Conservation (phyloP, 768 basidiomycete species). For the Paxillus rubicundulus region DNA sequence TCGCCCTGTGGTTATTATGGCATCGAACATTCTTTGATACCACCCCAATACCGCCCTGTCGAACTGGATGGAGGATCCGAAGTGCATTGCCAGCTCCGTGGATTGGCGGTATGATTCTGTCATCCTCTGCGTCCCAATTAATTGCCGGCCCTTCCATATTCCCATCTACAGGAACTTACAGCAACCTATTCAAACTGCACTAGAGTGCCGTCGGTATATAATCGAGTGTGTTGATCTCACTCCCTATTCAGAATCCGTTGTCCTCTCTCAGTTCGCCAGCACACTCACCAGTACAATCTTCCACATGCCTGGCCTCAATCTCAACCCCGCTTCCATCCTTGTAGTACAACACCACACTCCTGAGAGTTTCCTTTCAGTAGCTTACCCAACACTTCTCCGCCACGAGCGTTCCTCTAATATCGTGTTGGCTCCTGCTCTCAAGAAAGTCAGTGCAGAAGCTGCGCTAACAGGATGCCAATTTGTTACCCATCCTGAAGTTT, state of each 20-base stretch:
- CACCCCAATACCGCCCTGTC: background rate
- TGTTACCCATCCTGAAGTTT: constrained; percentile 33
- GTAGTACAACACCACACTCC: constrained; percentile 41
- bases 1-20: constrained; percentile 20
- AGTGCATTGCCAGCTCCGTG: background rate
- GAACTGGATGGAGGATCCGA: background rate
- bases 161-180: constrained; percentile 20
- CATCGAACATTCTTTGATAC: constrained; percentile 1
- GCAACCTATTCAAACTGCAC: constrained; percentile 6
- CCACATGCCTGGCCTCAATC: constrained; percentile 32
- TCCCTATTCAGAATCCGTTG: background rate
- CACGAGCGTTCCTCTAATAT: constrained; percentile 52
- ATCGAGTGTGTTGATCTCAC: background rate
- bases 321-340: constrained; percentile 20
- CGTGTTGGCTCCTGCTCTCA: constrained; percentile 50
- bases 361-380: constrained; percentile 38
- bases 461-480: constrained; percentile 39
- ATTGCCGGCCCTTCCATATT: constrained; percentile 10
- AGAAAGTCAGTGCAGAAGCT: constrained; percentile 37
- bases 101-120: constrained; percentile 2
- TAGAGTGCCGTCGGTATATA: constrained; percentile 9
- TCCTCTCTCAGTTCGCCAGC: background rate
- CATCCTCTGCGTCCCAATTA: constrained; percentile 9
- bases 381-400: constrained; percentile 40
- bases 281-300: background rate